A percentile compares a stretch with the other conserved stretches of the same genome.
phyloP scores from a whole-genome alignment of 179 eudicot genomes.

The Beta macrorhiza region DNA sequence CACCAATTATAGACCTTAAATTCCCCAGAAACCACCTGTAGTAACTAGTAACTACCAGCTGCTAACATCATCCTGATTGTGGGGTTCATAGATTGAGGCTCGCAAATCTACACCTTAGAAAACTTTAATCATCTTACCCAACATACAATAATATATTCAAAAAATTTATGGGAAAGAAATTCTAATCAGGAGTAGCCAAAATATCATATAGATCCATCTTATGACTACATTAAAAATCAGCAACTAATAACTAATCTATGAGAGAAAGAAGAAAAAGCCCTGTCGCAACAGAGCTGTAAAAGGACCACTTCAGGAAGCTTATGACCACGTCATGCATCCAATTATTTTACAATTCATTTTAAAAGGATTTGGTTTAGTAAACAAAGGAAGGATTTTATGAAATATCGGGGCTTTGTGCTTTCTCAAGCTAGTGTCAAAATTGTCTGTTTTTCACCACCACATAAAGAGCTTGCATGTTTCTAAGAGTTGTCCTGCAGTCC shows the following conservation, averaged over 20 bases:
- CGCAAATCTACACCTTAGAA: not conserved
- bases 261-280: not conserved
- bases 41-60: not conserved
- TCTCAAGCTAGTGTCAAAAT: too few relatives aligned
- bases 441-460: too few relatives aligned
- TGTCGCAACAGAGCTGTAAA: not conserved
- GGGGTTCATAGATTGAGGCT: not conserved
- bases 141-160: not conserved
- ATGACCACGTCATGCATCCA: not conserved
- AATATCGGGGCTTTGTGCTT: not conserved
- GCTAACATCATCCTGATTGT: not conserved
- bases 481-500: not conserved
- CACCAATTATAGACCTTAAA: not conserved
- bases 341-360: too few relatives aligned
- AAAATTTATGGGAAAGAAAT: too few relatives aligned
- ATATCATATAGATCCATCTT: not conserved
- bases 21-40: not conserved
- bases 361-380: not conserved
- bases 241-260: not conserved
- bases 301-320: not conserved
- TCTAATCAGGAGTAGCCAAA: not conserved
- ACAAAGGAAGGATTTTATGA: not conserved
- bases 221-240: not conserved
- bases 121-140: not conserved
- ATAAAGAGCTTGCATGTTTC: not conserved